These are phyloP conservation scores for Corylus americana DNA, from an alignment of 306 rosid genomes.

Conservation along the genomic window DNA sequence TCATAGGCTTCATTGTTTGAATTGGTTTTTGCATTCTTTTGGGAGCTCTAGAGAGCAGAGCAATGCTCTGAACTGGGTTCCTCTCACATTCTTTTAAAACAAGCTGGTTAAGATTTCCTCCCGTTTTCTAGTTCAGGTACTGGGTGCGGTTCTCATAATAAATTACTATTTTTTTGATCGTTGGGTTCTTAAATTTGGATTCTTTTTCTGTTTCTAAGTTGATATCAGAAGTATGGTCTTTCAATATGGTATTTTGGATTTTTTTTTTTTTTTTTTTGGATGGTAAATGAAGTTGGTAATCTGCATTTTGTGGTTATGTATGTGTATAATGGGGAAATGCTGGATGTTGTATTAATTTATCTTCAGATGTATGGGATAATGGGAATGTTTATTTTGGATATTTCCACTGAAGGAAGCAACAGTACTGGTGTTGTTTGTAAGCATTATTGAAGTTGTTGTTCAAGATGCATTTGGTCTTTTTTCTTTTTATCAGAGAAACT, in stretches of 20 bases:
- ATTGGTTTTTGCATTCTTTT: conserved; percentile 21
- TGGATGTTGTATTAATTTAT: conserved; percentile 17
- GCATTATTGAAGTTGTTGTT: conserved; percentile 5
- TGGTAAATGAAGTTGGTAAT: not conserved
- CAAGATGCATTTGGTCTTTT: not conserved
- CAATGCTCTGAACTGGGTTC: conserved; percentile 16
- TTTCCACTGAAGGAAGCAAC: conserved; percentile 16
- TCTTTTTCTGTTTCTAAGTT: not conserved
- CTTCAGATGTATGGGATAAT: not conserved
- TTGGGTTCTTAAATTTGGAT: not conserved
- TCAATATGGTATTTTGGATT: not conserved
- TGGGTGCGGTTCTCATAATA: not conserved
- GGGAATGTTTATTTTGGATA: conserved; percentile 15
- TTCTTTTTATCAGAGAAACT: not conserved
- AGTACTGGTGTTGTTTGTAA: conserved; percentile 7
- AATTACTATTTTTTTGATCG: not conserved
- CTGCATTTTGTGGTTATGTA: not conserved
- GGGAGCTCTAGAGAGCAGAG: conserved; percentile 17
- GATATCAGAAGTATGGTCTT: not conserved
- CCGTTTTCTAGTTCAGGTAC: conserved; percentile 33
- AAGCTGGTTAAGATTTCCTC: conserved; percentile 1
- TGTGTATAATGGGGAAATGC: not conserved
- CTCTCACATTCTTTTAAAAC: conserved; percentile 9
- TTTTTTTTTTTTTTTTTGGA: not conserved
- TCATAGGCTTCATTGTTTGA: not conserved